Evolutionary conservation across 768 basidiomycete genomes (phyloP).

Genomic region (Neoboletus magnificus): DNA sequence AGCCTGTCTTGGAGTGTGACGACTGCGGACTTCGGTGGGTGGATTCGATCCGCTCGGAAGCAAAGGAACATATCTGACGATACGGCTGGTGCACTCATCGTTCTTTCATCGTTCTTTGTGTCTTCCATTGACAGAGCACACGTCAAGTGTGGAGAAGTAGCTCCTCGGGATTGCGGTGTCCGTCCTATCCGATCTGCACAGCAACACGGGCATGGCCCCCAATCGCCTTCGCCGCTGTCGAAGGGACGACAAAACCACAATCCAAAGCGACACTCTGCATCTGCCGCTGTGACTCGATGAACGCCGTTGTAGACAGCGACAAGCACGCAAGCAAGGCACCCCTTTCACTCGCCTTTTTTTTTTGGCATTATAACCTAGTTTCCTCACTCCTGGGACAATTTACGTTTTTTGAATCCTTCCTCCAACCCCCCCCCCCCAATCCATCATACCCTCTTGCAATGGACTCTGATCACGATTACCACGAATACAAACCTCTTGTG

Average conservation of each 20-base stretch:
- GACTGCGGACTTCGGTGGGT: conserved; percentile 76
- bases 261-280: conserved; percentile 26
- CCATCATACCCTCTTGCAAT: conserved; percentile 20
- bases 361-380: conserved; percentile 3
- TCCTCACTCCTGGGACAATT: conserved; percentile 5
- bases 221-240: conserved; percentile 22
- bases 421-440: neutral
- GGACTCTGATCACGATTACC: conserved; percentile 13
- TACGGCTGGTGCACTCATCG: conserved; percentile 2
- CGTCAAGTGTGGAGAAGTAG: conserved; percentile 80
- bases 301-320: conserved; percentile 15
- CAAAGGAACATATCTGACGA: conserved; percentile 16
- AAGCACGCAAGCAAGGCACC: conserved; percentile 9
- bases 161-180: conserved; percentile 76
- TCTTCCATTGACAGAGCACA: conserved; percentile 55
- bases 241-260: conserved; percentile 28
- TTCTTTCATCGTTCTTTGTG: conserved; percentile 2
- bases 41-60: conserved; percentile 8
- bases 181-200: conserved; percentile 35
- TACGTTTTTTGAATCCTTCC: conserved; percentile 6
- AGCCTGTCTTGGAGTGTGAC: conserved; percentile 82
- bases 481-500: conserved; percentile 14
- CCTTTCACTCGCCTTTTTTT: conserved; percentile 1
- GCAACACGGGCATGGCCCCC: conserved; percentile 25
- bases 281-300: conserved; percentile 26